Conservation (phyloP, 257 asterid genomes). For the Solanum corneliomulleri region DNA sequence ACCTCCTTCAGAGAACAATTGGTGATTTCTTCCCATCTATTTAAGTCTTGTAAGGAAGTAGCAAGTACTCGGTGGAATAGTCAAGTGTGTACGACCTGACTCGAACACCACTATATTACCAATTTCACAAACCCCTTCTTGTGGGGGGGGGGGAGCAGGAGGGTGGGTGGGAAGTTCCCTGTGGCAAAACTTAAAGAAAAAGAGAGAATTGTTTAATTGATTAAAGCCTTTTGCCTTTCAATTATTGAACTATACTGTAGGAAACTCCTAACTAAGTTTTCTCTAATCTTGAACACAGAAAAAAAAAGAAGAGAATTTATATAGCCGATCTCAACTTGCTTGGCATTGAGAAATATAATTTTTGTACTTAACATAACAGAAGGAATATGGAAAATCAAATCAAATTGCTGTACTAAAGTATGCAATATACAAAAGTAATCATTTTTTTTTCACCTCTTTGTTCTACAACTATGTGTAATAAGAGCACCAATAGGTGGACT, state of each 20-base stretch:
- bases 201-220: neutral
- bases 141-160: too few species aligned
- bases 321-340: neutral
- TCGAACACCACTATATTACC: neutral
- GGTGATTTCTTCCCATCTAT: neutral
- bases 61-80: neutral
- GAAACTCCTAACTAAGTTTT: neutral
- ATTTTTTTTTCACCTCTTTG: conserved; percentile 33
- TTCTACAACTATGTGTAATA: conserved; percentile 50
- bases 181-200: neutral
- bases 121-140: neutral
- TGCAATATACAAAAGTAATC: neutral
- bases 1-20: neutral
- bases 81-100: neutral
- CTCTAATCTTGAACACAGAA: neutral
- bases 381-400: neutral
- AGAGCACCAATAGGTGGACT: conserved; percentile 68
- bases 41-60: neutral
- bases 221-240: neutral
- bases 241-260: neutral
- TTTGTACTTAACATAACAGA: neutral
- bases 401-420: neutral
- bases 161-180: neutral
- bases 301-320: neutral
- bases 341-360: neutral